Percentiles rank a stretch among this genome's conserved stretches.
phyloP scores from a whole-genome alignment of 306 rosid species.

The Nissolia schottii region DNA sequence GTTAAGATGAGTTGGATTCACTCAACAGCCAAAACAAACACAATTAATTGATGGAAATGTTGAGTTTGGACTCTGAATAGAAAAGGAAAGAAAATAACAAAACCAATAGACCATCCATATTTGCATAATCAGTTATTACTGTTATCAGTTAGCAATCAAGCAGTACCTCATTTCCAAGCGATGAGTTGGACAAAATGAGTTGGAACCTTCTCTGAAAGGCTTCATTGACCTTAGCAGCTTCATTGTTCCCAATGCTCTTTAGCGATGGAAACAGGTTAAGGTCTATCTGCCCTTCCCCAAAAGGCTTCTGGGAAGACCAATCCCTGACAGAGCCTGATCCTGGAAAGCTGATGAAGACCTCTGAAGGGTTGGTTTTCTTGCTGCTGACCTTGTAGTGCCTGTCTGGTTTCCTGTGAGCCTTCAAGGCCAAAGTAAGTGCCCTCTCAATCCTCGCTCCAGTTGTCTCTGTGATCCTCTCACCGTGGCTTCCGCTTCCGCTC shows the following conservation, averaged over 20 bases:
- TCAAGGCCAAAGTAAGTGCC: conserved; percentile 28
- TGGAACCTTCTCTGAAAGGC: conserved; percentile 42
- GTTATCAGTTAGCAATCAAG: neutral
- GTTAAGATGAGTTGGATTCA: no score
- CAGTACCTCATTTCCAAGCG: conserved; percentile 34
- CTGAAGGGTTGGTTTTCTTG: conserved; percentile 8
- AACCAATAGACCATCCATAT: neutral
- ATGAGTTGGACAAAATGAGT: neutral
- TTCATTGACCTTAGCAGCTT: conserved; percentile 45
- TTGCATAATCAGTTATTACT: neutral
- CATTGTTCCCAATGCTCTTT: conserved; percentile 52
- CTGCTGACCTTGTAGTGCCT: conserved; percentile 13
- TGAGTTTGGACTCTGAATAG: neutral
- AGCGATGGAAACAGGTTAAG: conserved; percentile 41
- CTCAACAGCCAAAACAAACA: no score
- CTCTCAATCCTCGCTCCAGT: conserved; percentile 22
- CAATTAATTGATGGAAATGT: neutral
- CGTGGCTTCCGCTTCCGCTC: conserved; percentile 23
- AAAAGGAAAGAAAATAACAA: neutral
- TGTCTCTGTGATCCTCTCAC: neutral
- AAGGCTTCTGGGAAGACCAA: conserved; percentile 31
- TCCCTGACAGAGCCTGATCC: conserved; percentile 35
- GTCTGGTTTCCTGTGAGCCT: conserved; percentile 25
- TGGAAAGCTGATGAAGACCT: conserved; percentile 39
- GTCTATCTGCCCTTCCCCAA: conserved; percentile 48